Base-by-base conservation (phyloP, 805 yeast genomes). In the Starmerella sp. region DNA sequence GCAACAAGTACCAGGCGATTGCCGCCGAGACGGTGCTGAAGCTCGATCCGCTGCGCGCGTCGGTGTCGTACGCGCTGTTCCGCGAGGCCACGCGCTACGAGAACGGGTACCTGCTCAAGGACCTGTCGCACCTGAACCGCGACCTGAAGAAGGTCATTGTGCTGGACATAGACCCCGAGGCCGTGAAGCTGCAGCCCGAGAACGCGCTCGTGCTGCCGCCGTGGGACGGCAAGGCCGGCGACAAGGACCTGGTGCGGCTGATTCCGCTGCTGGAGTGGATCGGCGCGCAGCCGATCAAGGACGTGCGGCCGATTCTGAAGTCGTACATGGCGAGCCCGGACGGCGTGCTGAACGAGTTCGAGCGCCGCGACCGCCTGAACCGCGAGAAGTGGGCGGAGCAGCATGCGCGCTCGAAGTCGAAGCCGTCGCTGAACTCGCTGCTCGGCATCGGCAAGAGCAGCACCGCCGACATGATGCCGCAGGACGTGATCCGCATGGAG, bases 241-340 rank as follows among this genome's bases (percentile, higher is more conserved):
- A 91, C 69, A 75, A 77, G 55, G 77, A 71, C 58, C 77, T 93
- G 65, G 76, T 93, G 62, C 77, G 77, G 64, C 73, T 90, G 72
- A 88, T 93, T 66, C 97, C 97, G 55, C 83, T 93, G 73, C 79
- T 93, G 63, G 99, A 93, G 73, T 93, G 86, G 73, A 73, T 93
- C 57, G 97, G 96, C 14, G 86, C 95, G 14, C 95, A 88, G 70
- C 79, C 77, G 41, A 75, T 86, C 63, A 79, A 79, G 69, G 98
- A 93, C 70, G 93, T 93, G 54, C 86, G 97, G 73, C 95, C 95
- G 35, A 79, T 89, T 37, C 74, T 95, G 63, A 75, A 77, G 60
- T 79, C 95, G 7, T 93, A 82, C 73, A 69, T 76, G 37, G 86
- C 82, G 66, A 81, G 81, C 67, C 69, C 74, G 54, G 70, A 82